Base-by-base conservation (phyloP, 179 eudicot species). In the Spinacia oleracea region DNA sequence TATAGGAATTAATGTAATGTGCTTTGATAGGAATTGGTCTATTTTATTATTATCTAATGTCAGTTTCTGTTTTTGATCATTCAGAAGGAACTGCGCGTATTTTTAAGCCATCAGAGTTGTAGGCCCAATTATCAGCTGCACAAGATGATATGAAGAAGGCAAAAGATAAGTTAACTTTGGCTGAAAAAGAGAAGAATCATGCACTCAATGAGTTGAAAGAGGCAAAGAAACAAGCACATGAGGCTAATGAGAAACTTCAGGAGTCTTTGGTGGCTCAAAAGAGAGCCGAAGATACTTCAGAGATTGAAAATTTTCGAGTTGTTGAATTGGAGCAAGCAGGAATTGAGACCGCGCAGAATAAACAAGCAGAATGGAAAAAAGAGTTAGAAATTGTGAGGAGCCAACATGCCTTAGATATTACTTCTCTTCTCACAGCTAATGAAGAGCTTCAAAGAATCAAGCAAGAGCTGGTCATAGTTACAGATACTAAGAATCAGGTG, bases 131-230 rank as follows among this genome's bases (percentile, higher is more conserved):
- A 70, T 80, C 77, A 78, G 81, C 80, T 81, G 91, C 86, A 32
- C 93, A 89, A 73, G 99, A 96, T 79, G 97, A 93, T 35, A 85
- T 89, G 78, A 93, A 91, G 84, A 91, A 89, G 75, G 89, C 93
- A 9, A 87, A 90, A 74, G 99, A 93, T 40, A 91, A 88, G 77
- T 73, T 93, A 72, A 45, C 25, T 86, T 75, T 75, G 77, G 84
- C 90, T 42, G 98, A 91, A 85, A 89, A 91, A 56, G 99, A 92
- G 84, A 96, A 91, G 84, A 81, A 80, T n/a, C 87, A 93, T 46
- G 91, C 93, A 0, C 71, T n/a, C n/a, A n/a, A n/a, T n/a, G n/a
- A n/a, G n/a, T n/a, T n/a, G n/a, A n/a, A n/a, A n/a, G n/a, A n/a
- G n/a, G n/a, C n/a, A n/a, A n/a, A n/a, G n/a, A n/a, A n/a, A n/a